A percentile compares a stretch with the other conserved stretches of the same genome.
These are phyloP conservation scores for Biscogniauxia sp. DNA, from an alignment of 2,329 filamentous ascomycete genomes.

Conservation along the genomic window DNA sequence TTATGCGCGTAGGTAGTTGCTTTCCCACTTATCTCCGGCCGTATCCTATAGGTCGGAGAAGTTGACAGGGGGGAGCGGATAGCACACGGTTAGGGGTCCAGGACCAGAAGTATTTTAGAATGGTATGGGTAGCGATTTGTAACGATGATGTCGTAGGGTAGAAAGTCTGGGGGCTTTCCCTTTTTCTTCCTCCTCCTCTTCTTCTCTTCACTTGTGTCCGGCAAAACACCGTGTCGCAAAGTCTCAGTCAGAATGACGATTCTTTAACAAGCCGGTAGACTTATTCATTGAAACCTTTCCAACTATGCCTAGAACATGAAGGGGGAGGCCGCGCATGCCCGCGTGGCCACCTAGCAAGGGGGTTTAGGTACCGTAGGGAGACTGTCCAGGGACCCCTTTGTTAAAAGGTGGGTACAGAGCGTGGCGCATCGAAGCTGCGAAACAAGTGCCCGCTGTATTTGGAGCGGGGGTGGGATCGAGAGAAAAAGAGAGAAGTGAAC, in stretches of 20 bases:
- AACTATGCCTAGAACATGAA: not conserved
- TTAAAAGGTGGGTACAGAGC: slow-evolving; percentile 1
- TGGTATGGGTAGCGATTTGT: not conserved
- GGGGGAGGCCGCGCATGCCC: not conserved
- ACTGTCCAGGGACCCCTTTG: not conserved
- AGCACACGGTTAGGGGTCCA: not conserved
- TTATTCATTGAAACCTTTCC: slow-evolving; percentile 4
- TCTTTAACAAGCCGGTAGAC: slow-evolving; percentile 5
- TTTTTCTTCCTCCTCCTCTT: not conserved
- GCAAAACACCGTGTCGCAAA: slow-evolving; percentile 4
- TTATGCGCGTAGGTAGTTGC: not conserved
- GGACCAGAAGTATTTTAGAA: not conserved
- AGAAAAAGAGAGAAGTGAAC: not conserved
- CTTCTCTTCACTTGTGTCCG: slow-evolving; percentile 1
- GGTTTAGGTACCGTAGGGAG: not conserved
- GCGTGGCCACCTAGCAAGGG: not conserved
- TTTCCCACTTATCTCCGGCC: not conserved
- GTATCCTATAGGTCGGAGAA: not conserved
- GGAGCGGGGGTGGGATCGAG: not conserved
- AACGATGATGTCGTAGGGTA: not conserved
- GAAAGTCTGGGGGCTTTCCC: not conserved
- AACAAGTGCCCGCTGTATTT: not conserved
- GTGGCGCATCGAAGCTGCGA: slow-evolving; percentile 1
- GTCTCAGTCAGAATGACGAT: slow-evolving; percentile 9
- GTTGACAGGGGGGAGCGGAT: not conserved